phyloP scores from a whole-genome alignment of 176 grass and related monocot species.

The Rhynchospora tenuis region DNA sequence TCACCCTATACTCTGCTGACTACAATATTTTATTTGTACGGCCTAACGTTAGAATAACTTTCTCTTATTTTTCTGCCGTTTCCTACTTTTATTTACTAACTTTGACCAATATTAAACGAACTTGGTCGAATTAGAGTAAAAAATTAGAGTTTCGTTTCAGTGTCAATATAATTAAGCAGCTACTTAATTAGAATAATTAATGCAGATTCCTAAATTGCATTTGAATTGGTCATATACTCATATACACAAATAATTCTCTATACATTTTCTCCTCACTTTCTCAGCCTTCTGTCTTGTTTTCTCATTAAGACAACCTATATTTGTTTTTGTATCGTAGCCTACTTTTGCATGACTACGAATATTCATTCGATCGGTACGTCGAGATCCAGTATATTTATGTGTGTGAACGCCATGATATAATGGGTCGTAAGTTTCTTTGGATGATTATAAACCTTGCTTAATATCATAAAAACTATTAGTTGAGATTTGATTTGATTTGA shows the following conservation, averaged over 20 bases:
- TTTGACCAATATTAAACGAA: too few species aligned
- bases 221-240: background rate
- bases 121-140: too few species aligned
- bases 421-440: background rate
- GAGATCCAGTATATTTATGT: background rate
- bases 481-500: too few species aligned
- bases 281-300: background rate
- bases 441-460: background rate
- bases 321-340: background rate
- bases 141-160: too few species aligned
- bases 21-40: too few species aligned
- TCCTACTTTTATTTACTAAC: too few species aligned
- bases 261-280: background rate
- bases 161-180: too few species aligned
- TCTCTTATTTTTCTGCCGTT: too few species aligned
- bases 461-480: background rate
- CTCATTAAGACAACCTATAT: background rate
- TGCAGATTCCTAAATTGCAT: too few species aligned
- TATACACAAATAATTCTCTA: background rate
- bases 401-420: background rate
- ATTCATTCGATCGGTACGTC: background rate
- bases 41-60: too few species aligned
- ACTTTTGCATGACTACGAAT: background rate
- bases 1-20: too few species aligned
- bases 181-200: too few species aligned